phyloP scores from a whole-genome alignment of 495 filamentous ascomycete species.

The Lophiotrema nucula region DNA sequence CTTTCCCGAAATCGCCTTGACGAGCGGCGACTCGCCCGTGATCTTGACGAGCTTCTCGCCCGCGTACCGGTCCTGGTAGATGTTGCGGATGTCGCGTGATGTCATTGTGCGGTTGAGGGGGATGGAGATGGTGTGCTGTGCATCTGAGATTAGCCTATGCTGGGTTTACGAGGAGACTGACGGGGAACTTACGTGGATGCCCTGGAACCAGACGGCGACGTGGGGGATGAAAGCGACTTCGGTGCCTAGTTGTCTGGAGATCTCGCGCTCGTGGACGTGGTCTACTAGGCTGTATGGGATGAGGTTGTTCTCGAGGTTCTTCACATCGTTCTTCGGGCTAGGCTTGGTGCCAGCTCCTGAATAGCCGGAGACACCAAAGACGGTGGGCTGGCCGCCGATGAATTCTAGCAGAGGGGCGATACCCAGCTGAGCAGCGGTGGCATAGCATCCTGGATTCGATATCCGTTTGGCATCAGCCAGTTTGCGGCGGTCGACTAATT shows the following conservation, averaged over 20 bases:
- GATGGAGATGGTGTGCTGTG: constrained; percentile 79
- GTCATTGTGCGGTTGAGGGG: constrained; percentile 81
- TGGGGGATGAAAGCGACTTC: constrained; percentile 89
- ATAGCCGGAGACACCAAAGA: constrained; percentile 95
- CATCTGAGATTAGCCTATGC: neutral
- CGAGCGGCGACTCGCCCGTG: constrained; percentile 78
- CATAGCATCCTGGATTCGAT: constrained; percentile 93
- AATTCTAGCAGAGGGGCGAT: constrained; percentile 79
- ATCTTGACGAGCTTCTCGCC: constrained; percentile 94
- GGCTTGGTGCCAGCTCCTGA: constrained; percentile 96
- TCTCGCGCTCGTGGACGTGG: constrained; percentile 95
- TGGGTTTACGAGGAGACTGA: neutral
- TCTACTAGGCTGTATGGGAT: constrained; percentile 92
- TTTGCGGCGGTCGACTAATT: constrained; percentile 72
- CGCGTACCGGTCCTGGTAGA: constrained; percentile 95
- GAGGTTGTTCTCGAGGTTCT: constrained; percentile 82
- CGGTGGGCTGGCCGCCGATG: constrained; percentile 76
- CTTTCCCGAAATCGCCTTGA: constrained; percentile 85
- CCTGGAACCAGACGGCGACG: constrained; percentile 96
- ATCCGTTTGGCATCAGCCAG: constrained; percentile 85
- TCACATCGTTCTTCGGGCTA: constrained; percentile 89
- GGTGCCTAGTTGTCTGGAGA: constrained; percentile 72
- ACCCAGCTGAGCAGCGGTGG: constrained; percentile 91
- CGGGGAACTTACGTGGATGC: constrained; percentile 59
- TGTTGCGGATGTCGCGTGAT: constrained; percentile 84